These are phyloP conservation scores for Cucurbita argyrosperma DNA, from an alignment of 306 rosid genomes.

Conservation along the genomic window DNA sequence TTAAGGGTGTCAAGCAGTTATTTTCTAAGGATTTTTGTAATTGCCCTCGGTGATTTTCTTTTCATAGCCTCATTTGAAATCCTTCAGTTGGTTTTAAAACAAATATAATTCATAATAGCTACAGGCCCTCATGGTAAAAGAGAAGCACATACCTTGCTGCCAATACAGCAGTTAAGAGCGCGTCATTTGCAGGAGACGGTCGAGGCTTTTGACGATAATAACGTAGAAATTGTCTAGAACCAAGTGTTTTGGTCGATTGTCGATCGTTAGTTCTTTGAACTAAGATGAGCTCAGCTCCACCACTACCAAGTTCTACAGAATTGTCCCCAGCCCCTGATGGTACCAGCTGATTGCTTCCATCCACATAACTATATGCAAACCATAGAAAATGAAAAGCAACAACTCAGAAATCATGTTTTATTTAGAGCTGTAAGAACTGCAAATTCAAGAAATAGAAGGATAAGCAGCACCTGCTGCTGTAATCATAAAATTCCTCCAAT, in stretches of 20 bases:
- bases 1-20: no score
- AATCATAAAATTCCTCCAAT: slow-evolving; percentile 87
- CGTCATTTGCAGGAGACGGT: slow-evolving; percentile 38
- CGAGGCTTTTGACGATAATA: slow-evolving; percentile 93
- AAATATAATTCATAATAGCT: background rate
- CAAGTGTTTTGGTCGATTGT: slow-evolving; percentile 47
- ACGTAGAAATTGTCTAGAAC: slow-evolving; percentile 85
- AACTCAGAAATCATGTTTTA: background rate
- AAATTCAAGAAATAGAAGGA: background rate
- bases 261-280: slow-evolving; percentile 36
- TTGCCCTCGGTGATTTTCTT: background rate
- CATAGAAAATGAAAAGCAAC: background rate
- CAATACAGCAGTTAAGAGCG: slow-evolving; percentile 51
- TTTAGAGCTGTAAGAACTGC: background rate
- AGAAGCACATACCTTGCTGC: slow-evolving; percentile 54
- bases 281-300: slow-evolving; percentile 75
- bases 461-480: slow-evolving; percentile 64
- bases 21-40: background rate
- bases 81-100: background rate
- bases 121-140: background rate
- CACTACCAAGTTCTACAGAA: slow-evolving; percentile 46
- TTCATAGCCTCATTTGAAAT: background rate
- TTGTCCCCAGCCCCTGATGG: slow-evolving; percentile 35
- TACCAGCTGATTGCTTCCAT: slow-evolving; percentile 65
- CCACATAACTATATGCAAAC: slow-evolving; percentile 38